Conservation (phyloP, 2,329 filamentous ascomycete genomes). For the Nectriaceae sp. region DNA sequence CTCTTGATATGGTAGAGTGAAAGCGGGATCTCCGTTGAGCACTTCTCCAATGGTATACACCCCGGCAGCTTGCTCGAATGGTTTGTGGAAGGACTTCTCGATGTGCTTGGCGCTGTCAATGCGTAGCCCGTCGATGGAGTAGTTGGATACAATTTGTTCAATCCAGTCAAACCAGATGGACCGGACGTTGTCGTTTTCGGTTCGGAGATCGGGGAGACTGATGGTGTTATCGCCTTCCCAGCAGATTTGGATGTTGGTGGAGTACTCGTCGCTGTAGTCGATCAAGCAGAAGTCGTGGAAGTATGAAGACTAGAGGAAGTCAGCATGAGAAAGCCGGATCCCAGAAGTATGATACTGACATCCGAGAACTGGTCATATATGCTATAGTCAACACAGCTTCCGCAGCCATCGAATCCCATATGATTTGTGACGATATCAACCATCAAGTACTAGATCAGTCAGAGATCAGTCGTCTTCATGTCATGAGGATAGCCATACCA, state of each 20-base stretch:
- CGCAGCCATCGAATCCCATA: slow-evolving; percentile 16
- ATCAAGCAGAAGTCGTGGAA: slow-evolving; percentile 18
- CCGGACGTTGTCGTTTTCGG: slow-evolving; percentile 50
- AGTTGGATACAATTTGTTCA: slow-evolving; percentile 56
- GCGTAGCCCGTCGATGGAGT: slow-evolving; percentile 62
- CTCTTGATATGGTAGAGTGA: slow-evolving; percentile 54
- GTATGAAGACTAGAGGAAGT: slow-evolving; percentile 9
- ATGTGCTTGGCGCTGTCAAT: slow-evolving; percentile 66
- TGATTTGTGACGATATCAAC: slow-evolving; percentile 19
- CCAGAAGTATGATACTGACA: not conserved
- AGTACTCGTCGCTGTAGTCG: slow-evolving; percentile 14
- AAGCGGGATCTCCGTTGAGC: slow-evolving; percentile 52
- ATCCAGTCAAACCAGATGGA: slow-evolving; percentile 61
- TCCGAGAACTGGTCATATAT: slow-evolving; percentile 11
- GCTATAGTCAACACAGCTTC: slow-evolving; percentile 14
- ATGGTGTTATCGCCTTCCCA: slow-evolving; percentile 21
- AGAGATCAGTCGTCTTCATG: not conserved
- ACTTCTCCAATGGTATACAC: slow-evolving; percentile 65
- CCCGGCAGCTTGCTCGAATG: slow-evolving; percentile 54
- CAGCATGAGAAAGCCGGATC: not conserved
- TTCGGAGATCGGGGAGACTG: slow-evolving; percentile 62
- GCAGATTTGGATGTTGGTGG: slow-evolving; percentile 14
- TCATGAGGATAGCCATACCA: slow-evolving; percentile 2
- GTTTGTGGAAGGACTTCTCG: slow-evolving; percentile 58
- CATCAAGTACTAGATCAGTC: slow-evolving; percentile 11